These are phyloP conservation scores for Zopfia rhizophila DNA, from an alignment of 2,329 filamentous ascomycete species.

Conservation along the genomic window DNA sequence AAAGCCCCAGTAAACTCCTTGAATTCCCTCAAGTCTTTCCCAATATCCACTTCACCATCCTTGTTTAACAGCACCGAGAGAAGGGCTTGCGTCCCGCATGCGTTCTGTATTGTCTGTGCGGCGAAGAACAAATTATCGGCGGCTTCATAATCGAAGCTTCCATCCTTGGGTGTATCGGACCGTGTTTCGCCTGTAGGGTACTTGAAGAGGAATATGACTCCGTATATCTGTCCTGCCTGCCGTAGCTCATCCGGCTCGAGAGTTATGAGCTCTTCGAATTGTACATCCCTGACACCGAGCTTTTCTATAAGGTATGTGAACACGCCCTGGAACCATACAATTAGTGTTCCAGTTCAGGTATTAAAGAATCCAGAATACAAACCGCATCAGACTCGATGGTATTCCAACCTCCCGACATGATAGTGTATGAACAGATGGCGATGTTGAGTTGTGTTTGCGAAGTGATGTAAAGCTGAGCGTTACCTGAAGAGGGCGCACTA, in stretches of 20 bases:
- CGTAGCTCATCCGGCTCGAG: slow-evolving; percentile 81
- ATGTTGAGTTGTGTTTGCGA: slow-evolving; percentile 7
- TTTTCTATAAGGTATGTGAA: slow-evolving; percentile 96
- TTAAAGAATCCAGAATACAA: too few species aligned
- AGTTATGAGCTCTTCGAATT: slow-evolving; percentile 95
- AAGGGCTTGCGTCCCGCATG: slow-evolving; percentile 95
- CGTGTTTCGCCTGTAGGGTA: slow-evolving; percentile 79
- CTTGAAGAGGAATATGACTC: slow-evolving; percentile 99
- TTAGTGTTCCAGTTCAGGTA: not conserved
- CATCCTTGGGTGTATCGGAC: slow-evolving; percentile 77
- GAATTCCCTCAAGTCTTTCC: slow-evolving; percentile 76
- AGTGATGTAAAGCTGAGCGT: slow-evolving; percentile 8
- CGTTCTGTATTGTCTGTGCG: slow-evolving; percentile 97
- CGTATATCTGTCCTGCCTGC: slow-evolving; percentile 74
- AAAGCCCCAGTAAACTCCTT: slow-evolving; percentile 89
- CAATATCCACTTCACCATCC: slow-evolving; percentile 75
- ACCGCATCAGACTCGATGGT: slow-evolving; percentile 98
- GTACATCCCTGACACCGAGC: slow-evolving; percentile 90
- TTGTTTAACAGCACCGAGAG: slow-evolving; percentile 93
- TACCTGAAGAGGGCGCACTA: too few species aligned
- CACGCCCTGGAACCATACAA: slow-evolving; percentile 85
- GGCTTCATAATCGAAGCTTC: slow-evolving; percentile 79
- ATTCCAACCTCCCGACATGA: slow-evolving; percentile 81
- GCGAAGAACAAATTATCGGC: slow-evolving; percentile 90
- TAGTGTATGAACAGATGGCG: slow-evolving; percentile 8